Conservation (phyloP, 306 rosid species). For the Adenanthera pavonina region DNA sequence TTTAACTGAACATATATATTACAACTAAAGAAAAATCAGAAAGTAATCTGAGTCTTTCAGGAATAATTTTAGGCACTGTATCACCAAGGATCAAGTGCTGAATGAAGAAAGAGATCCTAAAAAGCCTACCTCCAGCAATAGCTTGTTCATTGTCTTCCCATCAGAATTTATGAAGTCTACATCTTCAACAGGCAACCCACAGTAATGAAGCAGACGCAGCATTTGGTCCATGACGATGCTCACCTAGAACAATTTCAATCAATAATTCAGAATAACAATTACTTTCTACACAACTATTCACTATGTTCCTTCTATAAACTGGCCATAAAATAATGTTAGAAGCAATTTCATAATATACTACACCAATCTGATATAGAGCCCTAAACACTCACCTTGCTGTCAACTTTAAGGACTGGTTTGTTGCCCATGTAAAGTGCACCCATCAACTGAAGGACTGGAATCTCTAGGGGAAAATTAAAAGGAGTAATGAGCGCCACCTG, state of each 20-base stretch:
- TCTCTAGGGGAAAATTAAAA: conserved; percentile 94
- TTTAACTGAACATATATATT: conserved; percentile 28
- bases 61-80: conserved; percentile 4
- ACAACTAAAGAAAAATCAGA: conserved; percentile 8
- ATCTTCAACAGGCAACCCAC: conserved; percentile 88
- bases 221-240: conserved; percentile 99
- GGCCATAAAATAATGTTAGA: conserved; percentile 20
- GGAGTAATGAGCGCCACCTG: conserved; percentile 97
- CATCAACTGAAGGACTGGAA: conserved; percentile 97
- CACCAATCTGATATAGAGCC: conserved; percentile 25
- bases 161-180: conserved; percentile 90
- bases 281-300: conserved; percentile 10
- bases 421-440: conserved; percentile 99
- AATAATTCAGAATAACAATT: conserved; percentile 10
- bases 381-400: conserved; percentile 74
- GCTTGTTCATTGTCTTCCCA: conserved; percentile 93
- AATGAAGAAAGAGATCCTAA: conserved; percentile 4
- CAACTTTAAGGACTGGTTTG: conserved; percentile 94
- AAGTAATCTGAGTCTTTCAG: conserved; percentile 18
- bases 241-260: conserved; percentile 62
- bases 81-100: background rate
- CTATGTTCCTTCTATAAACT: background rate
- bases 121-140: conserved; percentile 75
- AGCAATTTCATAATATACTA: background rate
- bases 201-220: conserved; percentile 84